Conservation (phyloP, 495 filamentous ascomycete species). For the Cercophora scortea region DNA sequence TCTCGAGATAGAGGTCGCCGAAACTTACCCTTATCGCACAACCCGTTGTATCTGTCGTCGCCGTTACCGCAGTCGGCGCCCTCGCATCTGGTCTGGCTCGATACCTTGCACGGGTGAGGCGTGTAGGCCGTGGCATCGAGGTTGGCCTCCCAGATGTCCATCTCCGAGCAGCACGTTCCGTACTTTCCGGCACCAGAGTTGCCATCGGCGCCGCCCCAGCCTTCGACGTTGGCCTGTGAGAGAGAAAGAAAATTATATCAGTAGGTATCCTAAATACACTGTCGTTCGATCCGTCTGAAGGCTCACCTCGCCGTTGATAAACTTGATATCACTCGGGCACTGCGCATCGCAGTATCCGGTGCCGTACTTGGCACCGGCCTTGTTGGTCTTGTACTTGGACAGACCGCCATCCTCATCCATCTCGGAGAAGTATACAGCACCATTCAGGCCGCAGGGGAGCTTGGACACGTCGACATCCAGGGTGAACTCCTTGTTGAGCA, state of each 20-base stretch:
- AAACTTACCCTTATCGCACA: conserved; percentile 26
- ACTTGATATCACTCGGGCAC: conserved; percentile 59
- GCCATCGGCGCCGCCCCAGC: conserved; percentile 42
- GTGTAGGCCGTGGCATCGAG: conserved; percentile 49
- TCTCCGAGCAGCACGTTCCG: conserved; percentile 60
- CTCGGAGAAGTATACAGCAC: conserved; percentile 58
- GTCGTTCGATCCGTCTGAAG: too few relatives aligned
- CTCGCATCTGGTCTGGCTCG: conserved; percentile 44
- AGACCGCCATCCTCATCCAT: conserved; percentile 60
- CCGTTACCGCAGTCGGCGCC: conserved; percentile 28
- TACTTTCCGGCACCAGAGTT: conserved; percentile 42
- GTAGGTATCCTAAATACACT: too few relatives aligned
- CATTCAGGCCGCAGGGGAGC: conserved; percentile 63
- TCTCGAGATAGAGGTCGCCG: neutral
- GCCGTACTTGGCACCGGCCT: conserved; percentile 61
- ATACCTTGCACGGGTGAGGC: conserved; percentile 51
- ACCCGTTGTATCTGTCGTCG: conserved; percentile 24
- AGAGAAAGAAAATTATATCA: neutral
- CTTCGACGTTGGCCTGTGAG: conserved; percentile 41
- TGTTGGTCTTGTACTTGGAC: conserved; percentile 45
- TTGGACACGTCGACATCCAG: conserved; percentile 62
- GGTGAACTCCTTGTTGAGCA: conserved; percentile 61
- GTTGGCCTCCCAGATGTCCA: conserved; percentile 69
- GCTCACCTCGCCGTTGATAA: conserved; percentile 54
- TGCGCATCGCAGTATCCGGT: conserved; percentile 68